Base-by-base conservation (phyloP, 2,329 filamentous ascomycete species). In the Elsinoe batatas region DNA sequence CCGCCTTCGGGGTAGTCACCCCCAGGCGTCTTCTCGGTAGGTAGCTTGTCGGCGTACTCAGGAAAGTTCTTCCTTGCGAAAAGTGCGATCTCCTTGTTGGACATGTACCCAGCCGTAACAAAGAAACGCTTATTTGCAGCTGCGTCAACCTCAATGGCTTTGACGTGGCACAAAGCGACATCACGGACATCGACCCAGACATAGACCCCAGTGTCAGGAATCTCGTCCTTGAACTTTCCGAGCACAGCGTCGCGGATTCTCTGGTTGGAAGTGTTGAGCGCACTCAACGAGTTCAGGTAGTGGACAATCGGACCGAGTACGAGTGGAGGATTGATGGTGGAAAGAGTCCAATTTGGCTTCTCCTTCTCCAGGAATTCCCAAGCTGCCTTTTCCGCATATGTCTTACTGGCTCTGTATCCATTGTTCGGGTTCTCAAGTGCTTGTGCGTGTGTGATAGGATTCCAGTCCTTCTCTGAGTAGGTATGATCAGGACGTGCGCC, bases 221-320 rank as follows among this genome's bases (percentile, higher is more conserved):
- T 75, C 22, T 75, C 73, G 1, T 78, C 71, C 60, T 80, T 82
- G 65, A 73, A 77, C 58, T 79, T 77, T 15, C 85, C 86, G 5
- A 75, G 77, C n/a, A 84, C 75, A 53, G 87, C 70, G 58, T 84
- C 76, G 7, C 79, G 73, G 54, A 88, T 77, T 17, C 83, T 79
- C 61, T 82, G 77, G 66, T 89, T 90, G 12, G 84, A 87, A 1
- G 84, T 87, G 71, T 90, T 91, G 59, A 90, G 72, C 1, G 72
- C 72, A n/a, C 81, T 77, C 0, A 87, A 73, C 18, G 73, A 77
- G 58, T 82, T 78, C 2, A 89, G 74, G 60, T 82, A 81, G 61
- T 84, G 78, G 50, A 60, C 73, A 40, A 77, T 72, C 1, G 76
- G 76, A 1, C 76, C 76, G 49, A 74, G 71, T 0, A 79, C 74